Conservation (phyloP, 148 eudicot genomes). For the Dianthus caryophyllus region DNA sequence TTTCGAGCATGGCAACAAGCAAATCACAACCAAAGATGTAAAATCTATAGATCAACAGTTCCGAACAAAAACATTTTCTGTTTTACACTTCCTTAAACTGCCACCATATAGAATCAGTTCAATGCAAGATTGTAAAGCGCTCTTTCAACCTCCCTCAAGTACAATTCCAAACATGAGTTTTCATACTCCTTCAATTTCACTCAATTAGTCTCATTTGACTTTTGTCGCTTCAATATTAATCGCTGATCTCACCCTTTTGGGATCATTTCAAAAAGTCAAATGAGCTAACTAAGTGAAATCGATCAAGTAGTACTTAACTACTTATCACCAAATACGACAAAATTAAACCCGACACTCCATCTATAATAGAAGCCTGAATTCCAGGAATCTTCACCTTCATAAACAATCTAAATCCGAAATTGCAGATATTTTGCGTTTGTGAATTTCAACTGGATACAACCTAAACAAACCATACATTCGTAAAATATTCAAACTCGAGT, state of each 20-base stretch:
- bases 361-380: background rate
- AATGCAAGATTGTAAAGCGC: background rate
- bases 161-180: too few species aligned
- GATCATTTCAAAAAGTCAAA: too few species aligned
- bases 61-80: background rate
- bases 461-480: background rate
- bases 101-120: too few species aligned
- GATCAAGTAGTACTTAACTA: too few species aligned
- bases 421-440: background rate
- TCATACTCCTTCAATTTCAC: too few species aligned
- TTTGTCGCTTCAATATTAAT: too few species aligned
- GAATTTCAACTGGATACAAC: too few species aligned
- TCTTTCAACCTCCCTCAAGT: background rate
- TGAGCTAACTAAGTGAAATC: too few species aligned
- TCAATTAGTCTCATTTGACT: too few species aligned
- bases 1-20: constrained; percentile 2
- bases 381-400: background rate
- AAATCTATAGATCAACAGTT: background rate
- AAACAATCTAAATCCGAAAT: background rate
- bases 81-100: background rate
- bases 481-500: background rate
- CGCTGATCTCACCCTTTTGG: too few species aligned
- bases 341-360: background rate
- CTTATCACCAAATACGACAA: background rate
- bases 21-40: background rate